Conservation (phyloP, 2,329 filamentous ascomycete genomes). For the Diaporthe ampelina region DNA sequence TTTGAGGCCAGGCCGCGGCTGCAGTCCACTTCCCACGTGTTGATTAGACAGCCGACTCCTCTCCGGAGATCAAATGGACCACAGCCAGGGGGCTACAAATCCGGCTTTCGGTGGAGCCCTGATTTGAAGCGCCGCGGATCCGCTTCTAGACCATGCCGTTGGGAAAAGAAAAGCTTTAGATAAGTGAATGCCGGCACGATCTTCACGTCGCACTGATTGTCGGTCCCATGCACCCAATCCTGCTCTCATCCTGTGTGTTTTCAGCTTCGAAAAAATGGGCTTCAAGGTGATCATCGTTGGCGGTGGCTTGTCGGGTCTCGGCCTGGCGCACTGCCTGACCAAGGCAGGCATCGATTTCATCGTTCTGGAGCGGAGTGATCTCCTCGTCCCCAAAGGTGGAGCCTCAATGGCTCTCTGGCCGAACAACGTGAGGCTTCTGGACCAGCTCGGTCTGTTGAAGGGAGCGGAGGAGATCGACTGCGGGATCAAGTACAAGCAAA, state of each 20-base stretch:
- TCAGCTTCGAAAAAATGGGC: constrained; percentile 28
- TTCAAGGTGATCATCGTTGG: constrained; percentile 50
- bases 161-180: constrained; percentile 11
- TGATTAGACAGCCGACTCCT: constrained; percentile 19
- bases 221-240: neutral
- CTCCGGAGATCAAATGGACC: constrained; percentile 27
- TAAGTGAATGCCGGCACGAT: constrained; percentile 14
- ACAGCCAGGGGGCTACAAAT: constrained; percentile 21
- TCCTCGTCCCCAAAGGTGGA: constrained; percentile 44
- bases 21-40: constrained; percentile 28
- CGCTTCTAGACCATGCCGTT: neutral
- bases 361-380: constrained; percentile 47
- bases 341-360: constrained; percentile 50
- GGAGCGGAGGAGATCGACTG: constrained; percentile 40
- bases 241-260: neutral
- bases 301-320: constrained; percentile 49
- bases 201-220: neutral
- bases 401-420: constrained; percentile 47
- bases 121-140: constrained; percentile 12
- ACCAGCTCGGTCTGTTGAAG: constrained; percentile 49
- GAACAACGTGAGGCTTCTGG: constrained; percentile 46
- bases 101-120: constrained; percentile 1
- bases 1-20: constrained; percentile 19
- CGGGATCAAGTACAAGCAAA: constrained; percentile 42
- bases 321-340: constrained; percentile 49